phyloP scores from a whole-genome alignment of 2,329 filamentous ascomycete genomes.

The Cytospora leucostoma region DNA sequence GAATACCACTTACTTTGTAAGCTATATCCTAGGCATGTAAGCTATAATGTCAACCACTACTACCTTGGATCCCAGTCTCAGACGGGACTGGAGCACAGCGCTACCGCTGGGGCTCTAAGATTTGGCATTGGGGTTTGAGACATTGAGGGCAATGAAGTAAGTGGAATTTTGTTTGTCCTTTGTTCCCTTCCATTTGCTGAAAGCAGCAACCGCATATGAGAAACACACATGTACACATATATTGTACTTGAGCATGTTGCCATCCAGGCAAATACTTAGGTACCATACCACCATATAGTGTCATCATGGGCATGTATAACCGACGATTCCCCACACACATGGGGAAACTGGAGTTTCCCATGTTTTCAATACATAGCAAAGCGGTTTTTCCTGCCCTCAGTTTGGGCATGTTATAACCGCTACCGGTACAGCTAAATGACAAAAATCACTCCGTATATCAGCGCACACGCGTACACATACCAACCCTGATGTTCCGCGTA shows the following conservation, averaged over 20 bases:
- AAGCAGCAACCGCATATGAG: not conserved
- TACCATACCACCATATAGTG: not conserved
- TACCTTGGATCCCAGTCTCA: not conserved
- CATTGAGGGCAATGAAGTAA: not conserved
- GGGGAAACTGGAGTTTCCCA: slow-evolving; percentile 16
- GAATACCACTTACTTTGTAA: not conserved
- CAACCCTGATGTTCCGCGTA: too few relatives aligned
- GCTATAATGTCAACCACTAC: not conserved
- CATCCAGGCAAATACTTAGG: too few relatives aligned
- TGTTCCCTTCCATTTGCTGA: not conserved
- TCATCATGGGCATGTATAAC: slow-evolving; percentile 13
- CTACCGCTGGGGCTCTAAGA: not conserved
- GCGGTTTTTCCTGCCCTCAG: not conserved
- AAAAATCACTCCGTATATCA: too few relatives aligned
- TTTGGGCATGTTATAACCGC: not conserved
- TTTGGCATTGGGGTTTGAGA: not conserved
- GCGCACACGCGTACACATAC: too few relatives aligned
- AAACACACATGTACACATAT: too few relatives aligned
- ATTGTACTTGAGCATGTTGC: too few relatives aligned
- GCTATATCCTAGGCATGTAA: not conserved
- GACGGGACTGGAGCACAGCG: not conserved
- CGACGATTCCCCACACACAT: not conserved
- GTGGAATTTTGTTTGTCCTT: not conserved
- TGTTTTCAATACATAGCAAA: not conserved
- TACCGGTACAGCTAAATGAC: too few relatives aligned